Evolutionary conservation across 2,329 filamentous ascomycete species (phyloP).

Genomic region (Cordyceps cicadae): DNA sequence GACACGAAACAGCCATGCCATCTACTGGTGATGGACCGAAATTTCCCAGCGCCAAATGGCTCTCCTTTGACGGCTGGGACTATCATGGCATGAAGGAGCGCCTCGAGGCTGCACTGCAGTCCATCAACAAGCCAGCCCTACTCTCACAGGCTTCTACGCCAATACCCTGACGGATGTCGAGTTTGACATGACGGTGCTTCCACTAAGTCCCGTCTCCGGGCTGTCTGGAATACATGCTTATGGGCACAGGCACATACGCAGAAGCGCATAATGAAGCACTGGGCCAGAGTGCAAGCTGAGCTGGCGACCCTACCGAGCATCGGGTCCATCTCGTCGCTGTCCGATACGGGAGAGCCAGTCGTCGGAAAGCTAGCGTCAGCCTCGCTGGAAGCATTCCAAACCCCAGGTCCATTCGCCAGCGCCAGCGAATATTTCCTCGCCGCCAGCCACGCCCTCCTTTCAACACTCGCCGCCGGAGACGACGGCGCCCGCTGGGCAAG

Average conservation of each 20-base stretch:
- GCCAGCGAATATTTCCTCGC: conserved; percentile 18
- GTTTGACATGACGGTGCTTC: conserved; percentile 15
- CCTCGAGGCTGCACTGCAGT: conserved; percentile 9
- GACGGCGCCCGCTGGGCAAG: too few relatives aligned
- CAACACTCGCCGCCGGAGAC: too few relatives aligned
- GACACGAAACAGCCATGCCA: not conserved
- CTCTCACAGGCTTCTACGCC: conserved; percentile 18
- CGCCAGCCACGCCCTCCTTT: conserved; percentile 14
- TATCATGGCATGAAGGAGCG: conserved; percentile 19
- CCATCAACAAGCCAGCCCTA: conserved; percentile 16
- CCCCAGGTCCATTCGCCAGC: conserved; percentile 16
- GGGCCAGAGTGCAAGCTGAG: conserved; percentile 17
- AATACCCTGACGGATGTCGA: conserved; percentile 18
- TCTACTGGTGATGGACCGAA: not conserved
- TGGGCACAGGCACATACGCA: not conserved
- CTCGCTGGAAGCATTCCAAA: not conserved
- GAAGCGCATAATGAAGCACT: conserved; percentile 19
- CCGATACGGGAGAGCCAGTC: conserved; percentile 15
- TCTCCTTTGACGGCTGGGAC: conserved; percentile 17
- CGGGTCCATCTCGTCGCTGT: conserved; percentile 18
- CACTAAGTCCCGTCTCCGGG: conserved; percentile 12
- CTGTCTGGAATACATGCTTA: too few relatives aligned
- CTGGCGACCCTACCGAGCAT: conserved; percentile 18
- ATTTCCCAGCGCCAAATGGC: conserved; percentile 9
- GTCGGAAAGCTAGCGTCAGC: conserved; percentile 15